Percentiles rank a stretch among this genome's conserved stretches.
phyloP scores from a whole-genome alignment of 1,284 basidiomycete species.

The Irpex sp. region DNA sequence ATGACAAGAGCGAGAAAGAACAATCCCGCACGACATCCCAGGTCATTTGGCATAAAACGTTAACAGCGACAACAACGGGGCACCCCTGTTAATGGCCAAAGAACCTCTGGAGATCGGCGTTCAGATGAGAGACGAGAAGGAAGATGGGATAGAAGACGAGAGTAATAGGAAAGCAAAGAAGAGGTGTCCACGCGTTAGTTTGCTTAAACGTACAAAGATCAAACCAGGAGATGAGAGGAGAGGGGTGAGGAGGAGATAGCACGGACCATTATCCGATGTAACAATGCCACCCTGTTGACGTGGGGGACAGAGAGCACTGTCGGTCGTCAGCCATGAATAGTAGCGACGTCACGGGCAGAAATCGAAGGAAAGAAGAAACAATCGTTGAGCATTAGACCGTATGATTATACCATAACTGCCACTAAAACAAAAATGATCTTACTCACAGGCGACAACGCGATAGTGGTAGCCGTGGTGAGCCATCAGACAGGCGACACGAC shows the following conservation, averaged over 20 bases:
- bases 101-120: conserved; percentile 8
- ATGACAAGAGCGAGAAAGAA: not conserved
- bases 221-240: not conserved
- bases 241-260: not conserved
- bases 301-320: not conserved
- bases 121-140: not conserved
- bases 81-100: conserved; percentile 14
- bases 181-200: not conserved
- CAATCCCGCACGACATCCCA: conserved; percentile 9
- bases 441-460: conserved; percentile 1
- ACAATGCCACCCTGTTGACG: not conserved
- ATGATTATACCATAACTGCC: not conserved
- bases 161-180: not conserved
- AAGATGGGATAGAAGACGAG: not conserved
- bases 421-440: not conserved
- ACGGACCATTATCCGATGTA: conserved; percentile 6
- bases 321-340: not conserved
- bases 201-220: not conserved
- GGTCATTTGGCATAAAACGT: conserved; percentile 10
- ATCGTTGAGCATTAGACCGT: conserved; percentile 3
- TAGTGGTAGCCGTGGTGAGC: not conserved
- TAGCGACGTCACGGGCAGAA: not conserved
- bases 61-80: conserved; percentile 4
- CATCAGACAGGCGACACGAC: conserved; percentile 9
- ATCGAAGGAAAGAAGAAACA: not conserved